Conservation (phyloP, 2,329 filamentous ascomycete genomes). For the Colletotrichum simmondsii region DNA sequence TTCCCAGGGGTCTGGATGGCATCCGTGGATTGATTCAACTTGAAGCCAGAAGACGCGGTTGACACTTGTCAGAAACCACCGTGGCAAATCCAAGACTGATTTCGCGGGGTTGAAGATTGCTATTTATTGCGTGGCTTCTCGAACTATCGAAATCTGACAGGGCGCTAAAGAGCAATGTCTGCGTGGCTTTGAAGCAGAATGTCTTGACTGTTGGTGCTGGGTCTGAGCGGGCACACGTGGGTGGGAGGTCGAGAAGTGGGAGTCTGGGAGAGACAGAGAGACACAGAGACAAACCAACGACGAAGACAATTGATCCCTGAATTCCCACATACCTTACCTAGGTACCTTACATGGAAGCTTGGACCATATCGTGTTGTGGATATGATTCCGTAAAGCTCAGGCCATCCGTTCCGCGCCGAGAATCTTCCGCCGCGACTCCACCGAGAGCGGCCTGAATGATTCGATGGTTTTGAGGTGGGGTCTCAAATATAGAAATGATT, state of each 20-base stretch:
- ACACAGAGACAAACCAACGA: background rate
- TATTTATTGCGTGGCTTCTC: background rate
- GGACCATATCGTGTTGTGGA: background rate
- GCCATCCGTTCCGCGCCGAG: constrained; percentile 5
- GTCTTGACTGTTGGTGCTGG: background rate
- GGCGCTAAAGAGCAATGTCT: constrained; percentile 1
- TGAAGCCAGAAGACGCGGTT: background rate
- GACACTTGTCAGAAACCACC: background rate
- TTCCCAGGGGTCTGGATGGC: background rate
- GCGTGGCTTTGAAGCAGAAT: background rate
- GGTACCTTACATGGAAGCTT: no score
- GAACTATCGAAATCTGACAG: constrained; percentile 11
- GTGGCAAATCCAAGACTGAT: background rate
- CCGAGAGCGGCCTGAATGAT: background rate
- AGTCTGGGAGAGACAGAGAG: background rate
- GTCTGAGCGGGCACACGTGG: constrained; percentile 12
- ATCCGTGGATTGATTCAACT: background rate
- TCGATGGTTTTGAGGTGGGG: background rate
- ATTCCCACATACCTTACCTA: background rate
- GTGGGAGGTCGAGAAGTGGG: background rate
- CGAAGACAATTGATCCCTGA: constrained; percentile 4
- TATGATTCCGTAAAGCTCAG: background rate
- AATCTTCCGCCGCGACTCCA: constrained; percentile 1
- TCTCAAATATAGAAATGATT: background rate
- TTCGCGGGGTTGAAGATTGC: background rate